These are phyloP conservation scores for Neurospora sp. DNA, from an alignment of 495 filamentous ascomycete genomes.

Conservation along the genomic window DNA sequence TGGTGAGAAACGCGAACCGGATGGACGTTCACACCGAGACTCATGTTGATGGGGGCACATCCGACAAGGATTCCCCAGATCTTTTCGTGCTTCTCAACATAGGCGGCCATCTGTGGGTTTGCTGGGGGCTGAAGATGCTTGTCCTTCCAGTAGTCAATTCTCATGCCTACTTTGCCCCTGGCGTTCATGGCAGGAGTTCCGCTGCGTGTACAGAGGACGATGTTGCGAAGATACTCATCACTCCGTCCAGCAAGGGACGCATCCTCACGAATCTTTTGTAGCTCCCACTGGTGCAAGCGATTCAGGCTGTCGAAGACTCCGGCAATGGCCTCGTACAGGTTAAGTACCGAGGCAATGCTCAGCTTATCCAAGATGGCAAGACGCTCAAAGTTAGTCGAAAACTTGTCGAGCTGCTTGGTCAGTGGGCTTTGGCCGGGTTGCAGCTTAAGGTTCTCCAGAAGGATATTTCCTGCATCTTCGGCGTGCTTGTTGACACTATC, in stretches of 20 bases:
- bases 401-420: constrained; percentile 54
- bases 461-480: constrained; percentile 39
- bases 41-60: constrained; percentile 37
- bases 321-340: constrained; percentile 81
- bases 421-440: constrained; percentile 35
- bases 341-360: constrained; percentile 59
- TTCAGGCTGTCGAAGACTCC: constrained; percentile 61
- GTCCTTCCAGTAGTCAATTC: constrained; percentile 79
- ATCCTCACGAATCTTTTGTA: constrained; percentile 49
- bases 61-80: constrained; percentile 57
- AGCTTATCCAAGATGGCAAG: constrained; percentile 71
- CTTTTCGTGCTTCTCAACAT: constrained; percentile 22
- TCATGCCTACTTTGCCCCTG: constrained; percentile 59
- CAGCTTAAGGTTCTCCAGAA: constrained; percentile 43
- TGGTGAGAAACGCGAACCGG: constrained; percentile 53
- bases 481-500: constrained; percentile 40
- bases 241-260: constrained; percentile 31
- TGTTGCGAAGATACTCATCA: constrained; percentile 41
- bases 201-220: constrained; percentile 55
- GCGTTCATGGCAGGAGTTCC: constrained; percentile 75
- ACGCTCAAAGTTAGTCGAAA: constrained; percentile 64
- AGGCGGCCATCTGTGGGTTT: constrained; percentile 10
- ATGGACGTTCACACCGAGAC: constrained; percentile 34
- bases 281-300: constrained; percentile 56
- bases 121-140: constrained; percentile 38